Evolutionary conservation across 2,329 filamentous ascomycete species (phyloP), one percentile per base, ranked within the genome.

Genomic region (Paecilomyces niveus): DNA sequence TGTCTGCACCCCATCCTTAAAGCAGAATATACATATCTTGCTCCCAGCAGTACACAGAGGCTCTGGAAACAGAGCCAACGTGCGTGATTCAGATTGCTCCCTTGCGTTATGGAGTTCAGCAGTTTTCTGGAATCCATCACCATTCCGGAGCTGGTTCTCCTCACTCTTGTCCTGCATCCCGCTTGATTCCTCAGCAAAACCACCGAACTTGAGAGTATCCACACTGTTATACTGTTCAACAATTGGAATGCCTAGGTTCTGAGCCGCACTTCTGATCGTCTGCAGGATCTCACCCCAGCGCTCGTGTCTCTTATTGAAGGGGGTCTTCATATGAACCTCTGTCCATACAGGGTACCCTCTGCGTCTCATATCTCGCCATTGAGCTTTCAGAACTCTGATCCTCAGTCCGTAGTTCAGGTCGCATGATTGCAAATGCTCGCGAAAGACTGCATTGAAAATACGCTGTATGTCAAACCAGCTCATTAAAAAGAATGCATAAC

Each of bases 171-270:
- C 35, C 13, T 39, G 35, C 18, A 13, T 15, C 11, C 3, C 13
- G 13, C 11, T 24, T 26, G 50, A 9, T 10, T 5, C 3, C n/a
- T 29, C 24, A 9, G 10, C 50, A 13, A 18, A 22, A 22, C 18
- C 26, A 0, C 57, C 57, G 39, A 60, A 63, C 0, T 15, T 45
- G 2, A 58, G 60, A 1, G 49, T 57, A 21, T 65, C 57, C 13
- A 60, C 59, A 7, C 61, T 54, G 45, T 65, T 61, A 8, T 8
- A n/a, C 9, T 54, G n/a, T 24, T 63, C 66, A 29, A 53, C 53
- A 4, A 54, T 26, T 11, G 53, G 10, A 11, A 52, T 52, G 13
- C 24, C 22, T n/a, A 52, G 11, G 6, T 26, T 22, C 1, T 15
- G 8, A 7, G 50, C 22, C 7, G 50, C 10, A 52, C 24, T 13